phyloP scores from a whole-genome alignment of 1,139 yeast species.

The Pichia sp. region DNA sequence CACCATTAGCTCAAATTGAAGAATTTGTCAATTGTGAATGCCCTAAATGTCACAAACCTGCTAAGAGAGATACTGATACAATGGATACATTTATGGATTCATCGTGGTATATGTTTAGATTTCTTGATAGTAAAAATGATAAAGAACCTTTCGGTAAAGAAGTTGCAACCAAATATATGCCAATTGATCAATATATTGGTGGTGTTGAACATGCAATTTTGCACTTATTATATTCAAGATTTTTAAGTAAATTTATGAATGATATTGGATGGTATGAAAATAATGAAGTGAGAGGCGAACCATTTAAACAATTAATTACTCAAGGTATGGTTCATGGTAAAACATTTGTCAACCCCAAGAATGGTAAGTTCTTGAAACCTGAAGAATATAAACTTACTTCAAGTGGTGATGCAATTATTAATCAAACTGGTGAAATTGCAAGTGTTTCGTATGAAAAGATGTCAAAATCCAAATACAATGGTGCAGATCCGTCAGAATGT shows the following conservation, averaged over 20 bases:
- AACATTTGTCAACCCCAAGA: slow-evolving; percentile 66
- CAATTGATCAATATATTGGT: slow-evolving; percentile 87
- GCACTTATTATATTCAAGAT: slow-evolving; percentile 79
- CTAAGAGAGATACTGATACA: slow-evolving; percentile 90
- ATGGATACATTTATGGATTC: slow-evolving; percentile 99
- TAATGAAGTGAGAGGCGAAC: slow-evolving; percentile 53
- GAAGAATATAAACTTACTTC: slow-evolving; percentile 51
- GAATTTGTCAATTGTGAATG: slow-evolving; percentile 72
- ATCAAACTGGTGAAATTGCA: slow-evolving; percentile 47
- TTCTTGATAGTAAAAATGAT: slow-evolving; percentile 63
- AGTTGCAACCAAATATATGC: slow-evolving; percentile 54
- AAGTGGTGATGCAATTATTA: slow-evolving; percentile 40
- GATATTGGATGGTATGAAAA: slow-evolving; percentile 55
- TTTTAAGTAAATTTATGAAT: slow-evolving; percentile 71
- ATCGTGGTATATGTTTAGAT: slow-evolving; percentile 92
- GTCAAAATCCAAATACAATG: slow-evolving; percentile 94
- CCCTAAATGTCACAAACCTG: slow-evolving; percentile 71
- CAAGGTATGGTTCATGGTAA: slow-evolving; percentile 98
- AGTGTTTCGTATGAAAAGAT: slow-evolving; percentile 70
- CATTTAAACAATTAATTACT: slow-evolving; percentile 71
- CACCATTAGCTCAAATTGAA: slow-evolving; percentile 61
- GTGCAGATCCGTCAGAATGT: slow-evolving; percentile 81
- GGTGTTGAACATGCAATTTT: slow-evolving; percentile 96
- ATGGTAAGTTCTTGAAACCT: slow-evolving; percentile 70
- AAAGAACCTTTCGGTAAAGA: slow-evolving; percentile 44